Conservation (phyloP, 371 early-diverging fungal species). For the Gilbertella persicaria region DNA sequence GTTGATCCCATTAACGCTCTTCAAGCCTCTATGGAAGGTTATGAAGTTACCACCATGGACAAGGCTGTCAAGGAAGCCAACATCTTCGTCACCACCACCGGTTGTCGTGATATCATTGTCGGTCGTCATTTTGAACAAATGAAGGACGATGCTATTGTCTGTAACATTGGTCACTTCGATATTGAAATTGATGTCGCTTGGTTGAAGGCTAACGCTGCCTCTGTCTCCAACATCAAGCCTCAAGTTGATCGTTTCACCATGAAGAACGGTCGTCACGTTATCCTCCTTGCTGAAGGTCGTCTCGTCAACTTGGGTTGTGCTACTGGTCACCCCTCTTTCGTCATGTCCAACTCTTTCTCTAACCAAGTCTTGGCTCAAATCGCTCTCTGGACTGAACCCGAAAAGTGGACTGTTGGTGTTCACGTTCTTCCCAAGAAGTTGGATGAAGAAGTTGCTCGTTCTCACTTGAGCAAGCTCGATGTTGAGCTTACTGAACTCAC, state of each 20-base stretch:
- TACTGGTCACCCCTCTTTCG: constrained; percentile 98
- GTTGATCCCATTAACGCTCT: constrained; percentile 99
- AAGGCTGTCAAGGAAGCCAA: constrained; percentile 89
- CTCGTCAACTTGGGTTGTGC: constrained; percentile 99
- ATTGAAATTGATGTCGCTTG: constrained; percentile 99
- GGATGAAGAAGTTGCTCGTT: constrained; percentile 98
- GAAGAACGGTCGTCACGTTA: constrained; percentile 92
- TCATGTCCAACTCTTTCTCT: constrained; percentile 99
- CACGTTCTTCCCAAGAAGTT: constrained; percentile 98
- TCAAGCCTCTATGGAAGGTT: constrained; percentile 99
- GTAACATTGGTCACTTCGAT: constrained; percentile 99
- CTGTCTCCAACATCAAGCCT: constrained; percentile 95
- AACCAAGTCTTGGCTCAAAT: constrained; percentile 99
- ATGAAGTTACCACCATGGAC: constrained; percentile 98
- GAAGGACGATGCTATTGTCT: constrained; percentile 99
- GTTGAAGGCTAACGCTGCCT: constrained; percentile 94
- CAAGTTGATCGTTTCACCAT: constrained; percentile 98
- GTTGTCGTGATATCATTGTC: constrained; percentile 97
- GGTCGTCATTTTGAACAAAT: constrained; percentile 89
- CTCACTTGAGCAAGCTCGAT: constrained; percentile 95
- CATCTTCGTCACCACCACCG: constrained; percentile 99
- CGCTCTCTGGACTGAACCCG: constrained; percentile 94
- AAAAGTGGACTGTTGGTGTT: constrained; percentile 92
- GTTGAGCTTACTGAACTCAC: constrained; percentile 87
- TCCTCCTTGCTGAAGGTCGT: constrained; percentile 97